Evolutionary conservation across 805 yeast genomes (phyloP).

Genomic region (Hanseniaspora guilliermondii): DNA sequence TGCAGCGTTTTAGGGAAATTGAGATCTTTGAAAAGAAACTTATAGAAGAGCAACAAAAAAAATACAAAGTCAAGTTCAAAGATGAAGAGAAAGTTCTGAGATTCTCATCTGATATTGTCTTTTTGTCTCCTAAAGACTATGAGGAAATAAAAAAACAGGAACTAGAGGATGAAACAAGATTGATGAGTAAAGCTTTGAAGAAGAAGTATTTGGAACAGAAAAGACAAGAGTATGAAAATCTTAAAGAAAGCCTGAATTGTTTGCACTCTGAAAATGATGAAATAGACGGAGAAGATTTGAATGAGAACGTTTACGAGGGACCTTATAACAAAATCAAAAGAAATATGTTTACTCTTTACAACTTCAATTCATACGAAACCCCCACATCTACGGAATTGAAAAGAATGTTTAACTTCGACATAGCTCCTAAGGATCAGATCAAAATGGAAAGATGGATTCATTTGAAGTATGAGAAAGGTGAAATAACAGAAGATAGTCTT

Average conservation of each 20-base stretch:
- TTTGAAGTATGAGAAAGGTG: slow-evolving; percentile 20
- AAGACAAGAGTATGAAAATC: neutral
- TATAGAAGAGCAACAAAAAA: slow-evolving; percentile 60
- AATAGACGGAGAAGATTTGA: slow-evolving; percentile 15
- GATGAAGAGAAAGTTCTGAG: slow-evolving; percentile 30
- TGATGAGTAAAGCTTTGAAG: slow-evolving; percentile 22
- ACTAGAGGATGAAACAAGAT: slow-evolving; percentile 25
- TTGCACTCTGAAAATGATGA: slow-evolving; percentile 14
- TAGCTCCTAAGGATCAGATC: slow-evolving; percentile 1
- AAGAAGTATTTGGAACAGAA: slow-evolving; percentile 8
- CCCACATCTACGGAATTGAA: neutral
- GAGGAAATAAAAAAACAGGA: slow-evolving; percentile 32
- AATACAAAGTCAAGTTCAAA: slow-evolving; percentile 47
- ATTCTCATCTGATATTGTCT: neutral
- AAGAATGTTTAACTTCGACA: neutral
- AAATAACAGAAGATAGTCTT: neutral
- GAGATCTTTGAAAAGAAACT: slow-evolving; percentile 68
- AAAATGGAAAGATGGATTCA: slow-evolving; percentile 17
- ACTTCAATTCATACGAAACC: slow-evolving; percentile 16
- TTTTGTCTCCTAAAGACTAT: slow-evolving; percentile 18
- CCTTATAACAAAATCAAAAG: slow-evolving; percentile 52
- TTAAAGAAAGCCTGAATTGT: neutral
- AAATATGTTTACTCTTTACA: slow-evolving; percentile 37
- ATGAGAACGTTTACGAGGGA: slow-evolving; percentile 41
- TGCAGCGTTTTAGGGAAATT: slow-evolving; percentile 69